Evolutionary conservation across 176 grass and related monocot species (phyloP).

Genomic region (Canna indica): DNA sequence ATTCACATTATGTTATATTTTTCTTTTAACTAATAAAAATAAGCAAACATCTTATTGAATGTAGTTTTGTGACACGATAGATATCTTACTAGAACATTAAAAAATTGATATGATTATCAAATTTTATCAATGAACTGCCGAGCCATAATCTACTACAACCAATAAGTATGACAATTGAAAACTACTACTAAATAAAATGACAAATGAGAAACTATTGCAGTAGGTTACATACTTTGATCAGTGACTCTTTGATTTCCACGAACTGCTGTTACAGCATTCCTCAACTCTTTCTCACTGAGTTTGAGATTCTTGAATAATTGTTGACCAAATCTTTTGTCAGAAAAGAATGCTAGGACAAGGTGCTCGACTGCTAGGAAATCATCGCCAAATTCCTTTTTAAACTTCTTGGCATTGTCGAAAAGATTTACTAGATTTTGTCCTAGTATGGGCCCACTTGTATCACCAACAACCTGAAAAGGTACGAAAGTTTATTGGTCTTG

Average conservation of each 20-base stretch:
- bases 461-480: slow-evolving; percentile 53
- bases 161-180: not conserved
- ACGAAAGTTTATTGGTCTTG: not conserved
- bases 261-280: slow-evolving; percentile 59
- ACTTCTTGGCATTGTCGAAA: slow-evolving; percentile 62
- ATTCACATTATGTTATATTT: not conserved
- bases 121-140: not conserved
- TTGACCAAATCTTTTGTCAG: slow-evolving; percentile 87
- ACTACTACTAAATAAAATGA: not conserved
- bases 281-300: slow-evolving; percentile 52
- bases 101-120: not conserved
- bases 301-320: slow-evolving; percentile 72
- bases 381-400: slow-evolving; percentile 75
- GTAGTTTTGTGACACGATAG: not conserved
- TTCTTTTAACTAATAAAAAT: not conserved
- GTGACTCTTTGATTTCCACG: slow-evolving; percentile 87
- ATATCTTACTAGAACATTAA: not conserved
- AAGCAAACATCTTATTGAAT: not conserved
- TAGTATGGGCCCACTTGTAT: slow-evolving; percentile 60
- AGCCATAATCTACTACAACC: not conserved
- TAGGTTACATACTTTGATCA: slow-evolving; percentile 64
- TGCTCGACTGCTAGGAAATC: slow-evolving; percentile 93
- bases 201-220: not conserved
- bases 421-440: slow-evolving; percentile 64
- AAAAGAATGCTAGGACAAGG: slow-evolving; percentile 53